Conservation (phyloP, 2,329 filamentous ascomycete species). For the Thelonectria rubi region DNA sequence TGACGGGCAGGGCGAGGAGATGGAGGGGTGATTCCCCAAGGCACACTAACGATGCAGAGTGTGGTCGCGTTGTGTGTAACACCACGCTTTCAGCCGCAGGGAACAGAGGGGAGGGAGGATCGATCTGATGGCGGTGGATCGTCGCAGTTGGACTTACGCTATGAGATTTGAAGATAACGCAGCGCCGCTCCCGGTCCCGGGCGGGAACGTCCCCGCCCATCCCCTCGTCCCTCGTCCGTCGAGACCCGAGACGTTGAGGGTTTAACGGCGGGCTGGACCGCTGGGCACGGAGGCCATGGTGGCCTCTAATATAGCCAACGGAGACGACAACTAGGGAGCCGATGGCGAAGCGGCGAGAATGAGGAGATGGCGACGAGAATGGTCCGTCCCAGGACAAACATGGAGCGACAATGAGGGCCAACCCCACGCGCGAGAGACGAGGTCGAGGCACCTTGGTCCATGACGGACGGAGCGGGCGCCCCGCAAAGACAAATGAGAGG, state of each 20-base stretch:
- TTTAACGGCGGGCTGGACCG: not conserved
- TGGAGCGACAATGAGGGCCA: slow-evolving; percentile 1
- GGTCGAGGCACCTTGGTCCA: slow-evolving; percentile 2
- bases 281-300: slow-evolving; percentile 9
- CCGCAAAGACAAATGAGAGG: slow-evolving; percentile 5
- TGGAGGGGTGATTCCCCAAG: not conserved
- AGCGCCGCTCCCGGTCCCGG: slow-evolving; percentile 30
- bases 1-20: not conserved
- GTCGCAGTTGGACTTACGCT: slow-evolving; percentile 26
- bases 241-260: not conserved
- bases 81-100: slow-evolving; percentile 32
- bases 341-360: not conserved
- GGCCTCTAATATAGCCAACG: slow-evolving; percentile 1
- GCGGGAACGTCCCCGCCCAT: slow-evolving; percentile 14
- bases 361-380: slow-evolving; percentile 12
- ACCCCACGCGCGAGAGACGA: slow-evolving; percentile 6
- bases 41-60: slow-evolving; percentile 9
- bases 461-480: slow-evolving; percentile 2
- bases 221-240: slow-evolving; percentile 3
- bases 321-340: not conserved
- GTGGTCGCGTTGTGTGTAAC: slow-evolving; percentile 33
- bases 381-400: not conserved
- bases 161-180: slow-evolving; percentile 35
- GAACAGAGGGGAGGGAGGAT: slow-evolving; percentile 24
- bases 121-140: slow-evolving; percentile 37